Evolutionary conservation across 257 asterid species (phyloP).

Genomic region (Scutellaria galericulata): DNA sequence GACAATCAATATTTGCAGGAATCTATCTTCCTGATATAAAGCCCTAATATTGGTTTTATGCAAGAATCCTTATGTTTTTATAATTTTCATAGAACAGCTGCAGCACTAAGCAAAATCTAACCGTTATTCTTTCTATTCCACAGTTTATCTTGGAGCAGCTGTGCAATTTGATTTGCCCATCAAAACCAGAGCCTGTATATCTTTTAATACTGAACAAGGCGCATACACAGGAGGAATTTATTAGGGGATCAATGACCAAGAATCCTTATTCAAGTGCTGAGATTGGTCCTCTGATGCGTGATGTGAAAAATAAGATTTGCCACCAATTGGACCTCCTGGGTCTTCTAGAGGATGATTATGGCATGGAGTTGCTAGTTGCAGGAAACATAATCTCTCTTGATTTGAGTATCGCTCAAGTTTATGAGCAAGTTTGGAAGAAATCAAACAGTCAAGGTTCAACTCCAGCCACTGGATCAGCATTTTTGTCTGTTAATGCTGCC

Average conservation of each 20-base stretch:
- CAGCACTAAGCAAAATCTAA: constrained; percentile 29
- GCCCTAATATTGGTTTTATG: constrained; percentile 17
- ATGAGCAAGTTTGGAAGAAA: constrained; percentile 97
- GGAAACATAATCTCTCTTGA: constrained; percentile 97
- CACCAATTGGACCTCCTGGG: constrained; percentile 98
- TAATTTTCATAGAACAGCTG: neutral
- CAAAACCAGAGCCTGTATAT: constrained; percentile 90
- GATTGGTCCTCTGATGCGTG: constrained; percentile 99
- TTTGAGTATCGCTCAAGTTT: constrained; percentile 89
- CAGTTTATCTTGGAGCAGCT: constrained; percentile 99
- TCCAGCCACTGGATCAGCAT: constrained; percentile 69
- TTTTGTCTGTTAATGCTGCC: constrained; percentile 65
- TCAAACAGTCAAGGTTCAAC: constrained; percentile 76
- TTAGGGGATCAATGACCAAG: constrained; percentile 99
- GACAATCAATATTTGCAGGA: constrained; percentile 5
- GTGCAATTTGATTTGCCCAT: constrained; percentile 93
- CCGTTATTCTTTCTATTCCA: constrained; percentile 3
- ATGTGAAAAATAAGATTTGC: constrained; percentile 97
- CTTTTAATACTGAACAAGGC: constrained; percentile 87
- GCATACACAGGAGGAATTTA: constrained; percentile 98
- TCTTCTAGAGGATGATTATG: constrained; percentile 92
- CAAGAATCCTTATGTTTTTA: neutral
- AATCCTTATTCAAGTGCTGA: constrained; percentile 98
- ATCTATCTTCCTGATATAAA: constrained; percentile 2
- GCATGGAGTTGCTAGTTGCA: constrained; percentile 96